Evolutionary conservation across 495 filamentous ascomycete genomes (phyloP).

Genomic region (Bryoglossum gracile): DNA sequence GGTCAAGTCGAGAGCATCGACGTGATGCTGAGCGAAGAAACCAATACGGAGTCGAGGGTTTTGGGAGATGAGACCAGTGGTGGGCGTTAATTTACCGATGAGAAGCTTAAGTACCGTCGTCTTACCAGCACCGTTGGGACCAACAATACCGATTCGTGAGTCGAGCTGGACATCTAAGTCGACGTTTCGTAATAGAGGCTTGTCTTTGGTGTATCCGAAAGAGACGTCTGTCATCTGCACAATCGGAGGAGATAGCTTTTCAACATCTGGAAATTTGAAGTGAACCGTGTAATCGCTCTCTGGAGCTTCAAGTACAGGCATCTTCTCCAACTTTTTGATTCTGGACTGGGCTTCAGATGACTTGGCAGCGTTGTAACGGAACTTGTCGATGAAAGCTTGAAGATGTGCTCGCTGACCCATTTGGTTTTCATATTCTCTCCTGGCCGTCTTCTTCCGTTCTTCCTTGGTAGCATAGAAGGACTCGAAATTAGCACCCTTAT

Average conservation of each 20-base stretch:
- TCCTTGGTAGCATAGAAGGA: conserved; percentile 98
- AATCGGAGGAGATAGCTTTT: conserved; percentile 95
- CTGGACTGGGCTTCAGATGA: conserved; percentile 95
- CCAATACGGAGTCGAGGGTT: conserved; percentile 83
- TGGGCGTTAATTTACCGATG: conserved; percentile 74
- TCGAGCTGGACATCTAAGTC: conserved; percentile 97
- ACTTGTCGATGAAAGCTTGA: conserved; percentile 96
- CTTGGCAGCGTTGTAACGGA: conserved; percentile 98
- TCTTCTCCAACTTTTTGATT: conserved; percentile 97
- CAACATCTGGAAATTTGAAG: conserved; percentile 96
- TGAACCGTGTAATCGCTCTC: conserved; percentile 94
- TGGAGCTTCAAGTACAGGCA: conserved; percentile 85
- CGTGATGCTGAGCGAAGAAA: conserved; percentile 98
- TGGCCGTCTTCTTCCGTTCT: conserved; percentile 91
- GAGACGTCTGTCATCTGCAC: conserved; percentile 92
- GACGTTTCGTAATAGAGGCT: conserved; percentile 72
- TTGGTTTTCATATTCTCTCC: conserved; percentile 98
- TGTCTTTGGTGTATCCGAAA: conserved; percentile 83
- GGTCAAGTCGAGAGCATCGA: conserved; percentile 89
- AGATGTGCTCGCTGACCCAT: conserved; percentile 90
- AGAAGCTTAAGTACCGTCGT: conserved; percentile 93
- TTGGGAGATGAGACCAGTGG: conserved; percentile 73
- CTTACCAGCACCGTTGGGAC: conserved; percentile 97
- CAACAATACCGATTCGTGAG: conserved; percentile 96
- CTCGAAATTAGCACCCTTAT: conserved; percentile 96